Base-by-base conservation (phyloP, 2,329 filamentous ascomycete species). In the Colletotrichum godetiae region DNA sequence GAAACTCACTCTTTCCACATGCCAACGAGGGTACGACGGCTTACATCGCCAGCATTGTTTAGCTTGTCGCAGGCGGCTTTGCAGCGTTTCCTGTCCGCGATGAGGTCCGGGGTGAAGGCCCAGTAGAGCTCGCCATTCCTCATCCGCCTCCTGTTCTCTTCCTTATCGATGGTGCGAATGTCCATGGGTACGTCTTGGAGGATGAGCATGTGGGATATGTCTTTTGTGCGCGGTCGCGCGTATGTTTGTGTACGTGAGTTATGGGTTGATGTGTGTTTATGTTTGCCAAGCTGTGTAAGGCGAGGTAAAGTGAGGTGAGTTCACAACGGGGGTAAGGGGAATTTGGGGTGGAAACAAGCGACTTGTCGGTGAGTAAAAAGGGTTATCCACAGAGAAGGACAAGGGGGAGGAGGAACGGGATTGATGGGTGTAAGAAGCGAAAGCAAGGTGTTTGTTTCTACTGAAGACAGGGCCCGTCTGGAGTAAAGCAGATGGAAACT, bases 121-220 rank as follows among this genome's bases (percentile, higher is more conserved):
- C 91, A 88, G 81, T 95, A 95, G 12, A 96, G 87, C 80, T 96
- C 91, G 61, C 93, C 93, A 15, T 86, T 85, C 60, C 84, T 82
- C 92, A 94, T 94, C 31, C 86, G 86, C 53, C 82, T 81, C 49
- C 84, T 81, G 78, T 90, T 90, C 60, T 89, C 87, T 53, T 78
- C 81, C 7, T 81, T 80, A 62, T 86, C 81, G 37, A 88, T 76
- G 31, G 78, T 68, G 31, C 61, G 68, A 35, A 68, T 69, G 22
- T 75, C 68, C 72, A 74, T 72, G 52, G 29, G 31, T 42, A n/a
- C 35, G 37, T 65, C 63, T 46, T 70, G 70, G 7, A 49, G 42
- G 19, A 49, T n/a, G 42, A 49, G 42, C 66, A 69, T 70, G 59
- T 37, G 31, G 2, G 2, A 49, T 10, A 24, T 31, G 27, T 33